Evolutionary conservation across 495 filamentous ascomycete genomes (phyloP), one percentile per base, ranked within the genome.

Genomic region (Neurospora discreta): DNA sequence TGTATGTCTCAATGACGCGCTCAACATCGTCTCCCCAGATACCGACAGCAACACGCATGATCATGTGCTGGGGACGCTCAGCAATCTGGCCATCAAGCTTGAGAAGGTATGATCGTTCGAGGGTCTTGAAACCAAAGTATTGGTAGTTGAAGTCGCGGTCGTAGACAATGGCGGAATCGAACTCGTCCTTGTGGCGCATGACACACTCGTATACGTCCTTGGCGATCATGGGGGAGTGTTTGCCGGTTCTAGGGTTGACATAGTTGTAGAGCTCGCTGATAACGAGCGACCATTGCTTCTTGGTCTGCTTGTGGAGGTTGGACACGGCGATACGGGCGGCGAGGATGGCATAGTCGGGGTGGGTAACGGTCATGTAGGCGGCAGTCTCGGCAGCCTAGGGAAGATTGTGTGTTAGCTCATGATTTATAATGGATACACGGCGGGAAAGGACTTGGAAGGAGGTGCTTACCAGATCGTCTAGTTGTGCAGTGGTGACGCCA

Each of bases 141-240:
- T 99, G 97, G 85, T 99, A 99, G 87, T 98, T 98, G 88, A 99
- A 99, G 79, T 99, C 95, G 71, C 95, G 90, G 83, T 99, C 95
- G 75, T 98, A 99, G 74, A 99, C 95, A 77, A 99, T 98, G 74
- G 95, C 95, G 18, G 95, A 98, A 86, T 99, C 97, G 43, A 99
- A 87, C 79, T 98, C 95, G 30, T 97, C 95, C 70, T 91, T 92
- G 81, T 99, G 93, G 80, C 92, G 93, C 92, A 95, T 94, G 75
- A 99, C 91, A 71, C 87, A 92, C 73, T 98, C 92, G 78, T 97
- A 96, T 18, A 89, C 93, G 71, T 92, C 84, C 75, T 94, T 80
- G 18, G 94, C 92, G 74, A 99, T 98, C 95, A 99, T 98, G 38
- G 95, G 94, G 38, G 93, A 92, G 33, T 87, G 80, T 75, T 87